These are phyloP conservation scores for Linnemannia zychae DNA, from an alignment of 192 early-diverging fungal genomes.

Conservation along the genomic window DNA sequence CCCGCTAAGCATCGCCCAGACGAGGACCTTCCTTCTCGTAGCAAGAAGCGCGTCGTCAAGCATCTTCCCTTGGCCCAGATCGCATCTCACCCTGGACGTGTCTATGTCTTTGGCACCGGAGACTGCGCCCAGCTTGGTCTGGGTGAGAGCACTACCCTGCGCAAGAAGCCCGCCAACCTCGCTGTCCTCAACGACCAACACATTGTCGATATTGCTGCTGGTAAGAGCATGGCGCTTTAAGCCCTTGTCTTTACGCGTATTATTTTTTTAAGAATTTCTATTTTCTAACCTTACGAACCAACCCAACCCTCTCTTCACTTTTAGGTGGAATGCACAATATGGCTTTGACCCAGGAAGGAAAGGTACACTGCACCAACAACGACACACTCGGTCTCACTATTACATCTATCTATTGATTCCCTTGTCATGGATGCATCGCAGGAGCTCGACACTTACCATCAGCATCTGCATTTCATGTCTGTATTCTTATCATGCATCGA, in stretches of 20 bases:
- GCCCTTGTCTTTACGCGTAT: background rate
- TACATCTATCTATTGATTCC: background rate
- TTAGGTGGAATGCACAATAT: conserved; percentile 87
- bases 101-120: conserved; percentile 90
- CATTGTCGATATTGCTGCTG: conserved; percentile 83
- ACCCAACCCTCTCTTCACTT: background rate
- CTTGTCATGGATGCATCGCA: background rate
- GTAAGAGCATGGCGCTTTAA: background rate
- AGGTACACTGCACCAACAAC: conserved; percentile 57
- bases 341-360: conserved; percentile 79
- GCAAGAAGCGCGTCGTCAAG: background rate
- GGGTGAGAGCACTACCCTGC: conserved; percentile 84
- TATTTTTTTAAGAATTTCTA: background rate
- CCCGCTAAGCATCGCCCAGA: background rate
- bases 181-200: conserved; percentile 74
- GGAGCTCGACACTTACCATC: background rate
- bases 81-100: conserved; percentile 61
- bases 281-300: conserved; percentile 5
- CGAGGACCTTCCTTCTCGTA: background rate
- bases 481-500: background rate
- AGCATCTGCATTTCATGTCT: background rate
- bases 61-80: conserved; percentile 18
- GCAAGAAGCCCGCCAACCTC: conserved; percentile 82
- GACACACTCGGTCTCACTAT: background rate
- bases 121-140: conserved; percentile 94